Evolutionary conservation across 2,329 filamentous ascomycete genomes (phyloP).

Genomic region (Claviceps monticola): DNA sequence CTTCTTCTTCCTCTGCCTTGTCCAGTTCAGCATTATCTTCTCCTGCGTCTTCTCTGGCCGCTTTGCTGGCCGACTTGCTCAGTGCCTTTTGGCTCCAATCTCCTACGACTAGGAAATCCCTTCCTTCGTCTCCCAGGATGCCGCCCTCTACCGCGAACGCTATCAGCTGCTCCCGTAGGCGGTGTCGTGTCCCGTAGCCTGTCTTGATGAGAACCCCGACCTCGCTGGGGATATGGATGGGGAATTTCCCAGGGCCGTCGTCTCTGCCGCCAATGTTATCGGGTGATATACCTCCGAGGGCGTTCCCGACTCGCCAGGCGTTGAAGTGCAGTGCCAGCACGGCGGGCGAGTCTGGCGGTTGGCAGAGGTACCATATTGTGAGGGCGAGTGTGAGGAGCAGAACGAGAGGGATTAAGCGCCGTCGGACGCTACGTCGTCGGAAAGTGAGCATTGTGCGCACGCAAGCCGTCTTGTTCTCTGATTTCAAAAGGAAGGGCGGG

Average conservation of each 20-base stretch:
- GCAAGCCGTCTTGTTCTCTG: background rate
- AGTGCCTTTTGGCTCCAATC: conserved; percentile 25
- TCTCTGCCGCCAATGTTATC: conserved; percentile 28
- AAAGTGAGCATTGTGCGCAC: conserved; percentile 11
- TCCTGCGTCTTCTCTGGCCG: conserved; percentile 18
- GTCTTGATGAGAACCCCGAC: conserved; percentile 41
- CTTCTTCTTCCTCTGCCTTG: background rate
- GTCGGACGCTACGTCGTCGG: conserved; percentile 14
- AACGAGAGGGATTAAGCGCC: conserved; percentile 14
- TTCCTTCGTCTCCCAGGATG: conserved; percentile 23
- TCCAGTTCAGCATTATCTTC: conserved; percentile 11
- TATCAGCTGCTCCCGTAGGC: conserved; percentile 31
- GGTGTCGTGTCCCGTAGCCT: conserved; percentile 38
- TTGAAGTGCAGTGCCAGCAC: conserved; percentile 23
- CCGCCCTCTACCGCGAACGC: conserved; percentile 23
- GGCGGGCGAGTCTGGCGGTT: conserved; percentile 20
- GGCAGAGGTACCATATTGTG: conserved; percentile 14
- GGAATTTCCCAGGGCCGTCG: conserved; percentile 18
- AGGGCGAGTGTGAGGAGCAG: conserved; percentile 13
- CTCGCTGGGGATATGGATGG: conserved; percentile 30
- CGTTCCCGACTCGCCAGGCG: conserved; percentile 16
- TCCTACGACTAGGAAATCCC: conserved; percentile 33
- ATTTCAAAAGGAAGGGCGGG: too few species aligned
- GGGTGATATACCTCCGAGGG: conserved; percentile 14
- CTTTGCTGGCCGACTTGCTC: conserved; percentile 9